Conservation (phyloP, 768 basidiomycete species). For the Kwoniella botswanensis region DNA sequence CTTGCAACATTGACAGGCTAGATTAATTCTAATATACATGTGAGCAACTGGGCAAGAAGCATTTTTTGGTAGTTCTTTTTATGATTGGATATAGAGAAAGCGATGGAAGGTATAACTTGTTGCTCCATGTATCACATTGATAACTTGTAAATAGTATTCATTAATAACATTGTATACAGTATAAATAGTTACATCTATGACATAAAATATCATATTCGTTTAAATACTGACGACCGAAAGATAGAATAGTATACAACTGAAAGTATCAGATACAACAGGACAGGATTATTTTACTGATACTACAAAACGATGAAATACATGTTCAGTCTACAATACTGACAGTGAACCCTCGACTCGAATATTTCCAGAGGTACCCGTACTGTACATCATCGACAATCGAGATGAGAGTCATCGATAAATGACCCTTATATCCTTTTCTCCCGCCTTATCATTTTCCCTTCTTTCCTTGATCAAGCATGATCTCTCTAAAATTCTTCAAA, state of each 20-base stretch:
- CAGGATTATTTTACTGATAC: no score
- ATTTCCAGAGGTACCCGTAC: no score
- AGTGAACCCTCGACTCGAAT: no score
- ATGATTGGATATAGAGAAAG: not conserved
- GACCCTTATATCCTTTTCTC: not conserved
- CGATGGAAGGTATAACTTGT: not conserved
- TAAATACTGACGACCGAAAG: not conserved
- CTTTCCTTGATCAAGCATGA: conserved; percentile 1
- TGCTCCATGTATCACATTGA: not conserved
- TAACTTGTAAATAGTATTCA: not conserved
- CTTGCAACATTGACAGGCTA: not conserved
- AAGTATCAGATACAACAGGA: no score
- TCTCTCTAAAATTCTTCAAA: conserved; percentile 9
- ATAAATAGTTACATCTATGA: not conserved
- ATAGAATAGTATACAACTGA: no score
- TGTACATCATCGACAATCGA: no score
- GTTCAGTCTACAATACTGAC: no score
- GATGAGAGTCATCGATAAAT: no score
- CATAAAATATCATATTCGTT: not conserved
- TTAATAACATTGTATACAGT: not conserved
- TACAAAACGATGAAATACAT: no score
- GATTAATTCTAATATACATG: no score
- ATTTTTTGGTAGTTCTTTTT: not conserved
- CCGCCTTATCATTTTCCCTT: not conserved
- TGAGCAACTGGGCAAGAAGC: no score